Evolutionary conservation across 495 filamentous ascomycete species (phyloP), one percentile per base, ranked within the genome.

Genomic region (Copromyces sp.): DNA sequence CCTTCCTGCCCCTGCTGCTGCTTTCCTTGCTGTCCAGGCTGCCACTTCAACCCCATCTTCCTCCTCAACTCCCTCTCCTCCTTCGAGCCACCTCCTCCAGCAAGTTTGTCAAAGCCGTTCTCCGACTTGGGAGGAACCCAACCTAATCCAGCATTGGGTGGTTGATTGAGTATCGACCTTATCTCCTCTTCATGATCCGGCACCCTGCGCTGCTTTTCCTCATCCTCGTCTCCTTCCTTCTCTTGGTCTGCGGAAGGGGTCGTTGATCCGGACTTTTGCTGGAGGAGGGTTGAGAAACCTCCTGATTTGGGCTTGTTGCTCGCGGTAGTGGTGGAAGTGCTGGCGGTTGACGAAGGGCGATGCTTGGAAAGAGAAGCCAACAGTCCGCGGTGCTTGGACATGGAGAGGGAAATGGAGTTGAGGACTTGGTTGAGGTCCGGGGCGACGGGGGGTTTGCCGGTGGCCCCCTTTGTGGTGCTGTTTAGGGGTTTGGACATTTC

Each of bases 81-180:
- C 9, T 70, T 71, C 24, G 24, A 32, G 77, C 75, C n/a, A 24
- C 24, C 69, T 12, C 11, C 4, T 42, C 40, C 38, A 61, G 17
- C 37, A 68, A 69, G 29, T 71, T 38, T n/a, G 37, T 16, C 29
- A 68, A 44, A 42, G 16, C 40, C 42, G 42, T 45, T 14, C 0
- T 41, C 72, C 44, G 32, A 70, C 73, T 20, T 41, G 5, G 69
- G 59, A 38, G 75, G 68, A 11, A 42, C 68, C 47, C 75, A 78
- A 0, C 82, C 82, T 38, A 84, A 47, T 1, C 82, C 83, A 0
- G 78, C 75, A 76, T 84, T 83, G n/a, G 81, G 81, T 3, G 82
- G 79, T 3, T 72, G 71, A 39, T 68, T 71, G 47, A 73, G 73
- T 8, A 70, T 70, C 1, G 75, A 73, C 29, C 79, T 74, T n/a